Conservation (phyloP, 495 filamentous ascomycete genomes). For the Talaromyces borbonicus region DNA sequence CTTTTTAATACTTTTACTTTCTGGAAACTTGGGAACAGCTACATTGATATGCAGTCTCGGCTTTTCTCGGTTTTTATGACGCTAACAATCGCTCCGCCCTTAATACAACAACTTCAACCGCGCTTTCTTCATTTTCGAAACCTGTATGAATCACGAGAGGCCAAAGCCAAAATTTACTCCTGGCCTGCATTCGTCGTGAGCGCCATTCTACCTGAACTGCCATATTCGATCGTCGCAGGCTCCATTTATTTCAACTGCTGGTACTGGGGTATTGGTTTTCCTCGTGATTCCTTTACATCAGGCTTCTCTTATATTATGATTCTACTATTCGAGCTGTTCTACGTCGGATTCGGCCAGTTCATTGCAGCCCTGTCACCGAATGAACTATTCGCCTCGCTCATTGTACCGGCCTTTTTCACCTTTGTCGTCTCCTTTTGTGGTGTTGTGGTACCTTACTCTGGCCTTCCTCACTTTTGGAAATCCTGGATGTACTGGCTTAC, state of each 20-base stretch:
- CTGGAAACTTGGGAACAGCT: conserved; percentile 46
- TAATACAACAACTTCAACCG: conserved; percentile 52
- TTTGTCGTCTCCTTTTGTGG: conserved; percentile 57
- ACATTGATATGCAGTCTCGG: conserved; percentile 52
- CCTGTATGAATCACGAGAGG: conserved; percentile 38
- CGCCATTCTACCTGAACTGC: conserved; percentile 39
- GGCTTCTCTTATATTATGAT: conserved; percentile 50
- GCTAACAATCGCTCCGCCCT: conserved; percentile 50
- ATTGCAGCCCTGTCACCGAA: conserved; percentile 68
- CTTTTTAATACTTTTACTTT: conserved; percentile 61
- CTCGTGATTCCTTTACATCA: conserved; percentile 40
- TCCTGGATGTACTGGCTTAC: conserved; percentile 63
- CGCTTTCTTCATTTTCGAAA: conserved; percentile 36
- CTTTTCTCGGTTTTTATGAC: conserved; percentile 68
- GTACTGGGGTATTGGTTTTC: conserved; percentile 47
- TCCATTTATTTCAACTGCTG: conserved; percentile 50
- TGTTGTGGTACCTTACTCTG: conserved; percentile 46
- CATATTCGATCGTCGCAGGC: conserved; percentile 42
- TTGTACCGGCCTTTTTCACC: conserved; percentile 56
- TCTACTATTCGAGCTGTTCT: conserved; percentile 63
- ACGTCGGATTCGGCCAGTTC: conserved; percentile 63
- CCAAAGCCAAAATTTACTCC: conserved; percentile 43
- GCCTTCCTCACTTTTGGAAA: conserved; percentile 49
- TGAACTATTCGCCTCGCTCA: conserved; percentile 57
- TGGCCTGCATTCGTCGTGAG: conserved; percentile 42